These are phyloP conservation scores for Starmerella vitae DNA, from an alignment of 805 yeast species.

Conservation along the genomic window DNA sequence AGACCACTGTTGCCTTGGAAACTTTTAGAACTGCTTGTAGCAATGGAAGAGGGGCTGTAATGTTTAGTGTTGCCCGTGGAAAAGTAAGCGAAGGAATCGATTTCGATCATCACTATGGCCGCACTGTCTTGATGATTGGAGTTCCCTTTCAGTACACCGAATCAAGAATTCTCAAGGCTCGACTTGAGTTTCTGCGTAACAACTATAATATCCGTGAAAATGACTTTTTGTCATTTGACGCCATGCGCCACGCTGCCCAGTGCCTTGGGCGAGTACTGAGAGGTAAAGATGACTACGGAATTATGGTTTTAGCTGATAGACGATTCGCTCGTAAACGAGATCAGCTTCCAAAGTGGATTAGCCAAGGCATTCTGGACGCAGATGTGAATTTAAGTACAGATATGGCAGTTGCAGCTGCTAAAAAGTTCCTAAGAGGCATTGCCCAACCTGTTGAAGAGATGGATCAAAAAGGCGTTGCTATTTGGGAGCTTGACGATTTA, in stretches of 20 bases:
- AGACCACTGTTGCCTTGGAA: slow-evolving; percentile 87
- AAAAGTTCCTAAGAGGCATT: slow-evolving; percentile 77
- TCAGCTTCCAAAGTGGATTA: slow-evolving; percentile 94
- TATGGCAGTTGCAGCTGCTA: slow-evolving; percentile 92
- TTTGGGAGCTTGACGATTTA: slow-evolving; percentile 57
- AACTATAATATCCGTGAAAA: slow-evolving; percentile 85
- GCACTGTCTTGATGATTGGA: slow-evolving; percentile 97
- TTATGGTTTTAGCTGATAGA: slow-evolving; percentile 94
- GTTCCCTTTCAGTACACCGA: slow-evolving; percentile 98
- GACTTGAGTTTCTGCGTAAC: slow-evolving; percentile 85
- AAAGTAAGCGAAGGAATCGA: slow-evolving; percentile 98
- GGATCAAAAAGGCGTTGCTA: slow-evolving; percentile 88
- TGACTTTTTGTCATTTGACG: slow-evolving; percentile 93
- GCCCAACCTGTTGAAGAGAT: slow-evolving; percentile 86
- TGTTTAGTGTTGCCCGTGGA: slow-evolving; percentile 96
- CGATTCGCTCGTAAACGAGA: slow-evolving; percentile 73
- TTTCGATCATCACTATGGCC: slow-evolving; percentile 96
- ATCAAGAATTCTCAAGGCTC: slow-evolving; percentile 86
- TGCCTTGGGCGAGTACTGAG: slow-evolving; percentile 93
- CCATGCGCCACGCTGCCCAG: slow-evolving; percentile 99
- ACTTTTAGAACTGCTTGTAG: slow-evolving; percentile 93
- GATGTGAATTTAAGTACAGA: slow-evolving; percentile 88
- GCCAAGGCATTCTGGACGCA: slow-evolving; percentile 82
- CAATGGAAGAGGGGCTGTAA: slow-evolving; percentile 94
- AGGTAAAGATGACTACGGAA: slow-evolving; percentile 97